Evolutionary conservation across 139 green algal genomes (phyloP), one percentile per base, ranked within the genome.

Genomic region (Chlorella sp.): DNA sequence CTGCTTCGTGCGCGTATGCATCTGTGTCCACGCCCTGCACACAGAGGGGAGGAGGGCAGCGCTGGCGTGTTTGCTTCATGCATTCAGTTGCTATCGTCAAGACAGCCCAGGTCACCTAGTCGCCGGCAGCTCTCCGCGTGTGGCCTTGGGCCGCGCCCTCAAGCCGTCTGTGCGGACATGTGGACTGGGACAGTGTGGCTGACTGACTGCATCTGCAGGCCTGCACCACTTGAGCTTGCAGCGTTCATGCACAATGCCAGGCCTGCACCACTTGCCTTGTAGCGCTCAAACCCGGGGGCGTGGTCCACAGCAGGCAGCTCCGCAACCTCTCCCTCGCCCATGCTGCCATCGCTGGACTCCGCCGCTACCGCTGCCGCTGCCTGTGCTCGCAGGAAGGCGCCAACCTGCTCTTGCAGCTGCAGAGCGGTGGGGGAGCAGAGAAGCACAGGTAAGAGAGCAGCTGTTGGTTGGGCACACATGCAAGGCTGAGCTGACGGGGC

Each of bases 1-100:
- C 94, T 0, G 94, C 94, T 80, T 97, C 94, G 56, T 97, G 94
- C 3, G 91, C 94, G 67, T 81, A 85, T 0, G 57, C 72, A 28
- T 41, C 44, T 0, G 82, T 78, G 18, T 82, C 80, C 4, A 63
- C 78, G 3, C 67, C 76, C 70, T 90, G 78, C 70, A 25, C 25
- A 28, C 21, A 38, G 21, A 2, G 2, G 15, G 28, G 64, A n/a
- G n/a, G 60, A 32, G 57, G 57, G 57, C 62, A 32, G 62, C 4
- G 23, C 62, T 23, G 4, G 64, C 28, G 3, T 70, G 64, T 30
- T n/a, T 28, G 23, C 28, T 4, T n/a, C 65, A 72, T 15, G 65
- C n/a, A 39, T 41, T 30, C n/a, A 25, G 11, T 15, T 60, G 51
- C 51, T 60, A 15, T 15, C 12, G 2, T 60, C n/a, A n/a, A n/a